These are phyloP conservation scores for Emmonsiellopsis sp. DNA, from an alignment of 2,329 filamentous ascomycete species.

Conservation along the genomic window DNA sequence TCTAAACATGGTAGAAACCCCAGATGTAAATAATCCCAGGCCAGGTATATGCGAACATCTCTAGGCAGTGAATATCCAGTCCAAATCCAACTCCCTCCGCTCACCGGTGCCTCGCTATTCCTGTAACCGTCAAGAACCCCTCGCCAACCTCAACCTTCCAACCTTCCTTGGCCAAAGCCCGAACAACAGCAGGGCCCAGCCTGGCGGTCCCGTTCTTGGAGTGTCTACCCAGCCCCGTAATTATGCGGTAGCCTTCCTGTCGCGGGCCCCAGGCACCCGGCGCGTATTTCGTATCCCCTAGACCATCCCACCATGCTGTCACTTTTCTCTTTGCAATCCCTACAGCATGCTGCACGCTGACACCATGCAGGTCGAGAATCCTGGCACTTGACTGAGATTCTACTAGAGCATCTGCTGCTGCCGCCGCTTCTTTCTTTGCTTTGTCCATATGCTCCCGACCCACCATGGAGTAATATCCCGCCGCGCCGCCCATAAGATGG, in stretches of 20 bases:
- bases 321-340: conserved; percentile 64
- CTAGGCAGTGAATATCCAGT: neutral
- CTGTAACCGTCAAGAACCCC: conserved; percentile 62
- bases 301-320: conserved; percentile 63
- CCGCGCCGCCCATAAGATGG: conserved; percentile 64
- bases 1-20: no score
- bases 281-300: conserved; percentile 56
- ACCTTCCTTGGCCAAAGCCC: conserved; percentile 64
- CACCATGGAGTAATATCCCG: conserved; percentile 64
- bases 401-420: conserved; percentile 62
- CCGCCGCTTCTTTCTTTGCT: conserved; percentile 51
- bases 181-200: conserved; percentile 70
- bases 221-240: conserved; percentile 75
- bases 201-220: conserved; percentile 66
- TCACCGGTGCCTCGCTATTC: conserved; percentile 34
- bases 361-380: conserved; percentile 71
- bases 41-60: neutral
- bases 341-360: conserved; percentile 71
- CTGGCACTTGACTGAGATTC: conserved; percentile 53
- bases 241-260: conserved; percentile 57
- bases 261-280: conserved; percentile 35
- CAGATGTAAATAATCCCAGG: no score
- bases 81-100: neutral
- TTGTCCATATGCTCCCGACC: conserved; percentile 55
- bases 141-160: conserved; percentile 71